These are phyloP conservation scores for Microdochium paspali DNA, from an alignment of 2,329 filamentous ascomycete genomes.

Conservation along the genomic window DNA sequence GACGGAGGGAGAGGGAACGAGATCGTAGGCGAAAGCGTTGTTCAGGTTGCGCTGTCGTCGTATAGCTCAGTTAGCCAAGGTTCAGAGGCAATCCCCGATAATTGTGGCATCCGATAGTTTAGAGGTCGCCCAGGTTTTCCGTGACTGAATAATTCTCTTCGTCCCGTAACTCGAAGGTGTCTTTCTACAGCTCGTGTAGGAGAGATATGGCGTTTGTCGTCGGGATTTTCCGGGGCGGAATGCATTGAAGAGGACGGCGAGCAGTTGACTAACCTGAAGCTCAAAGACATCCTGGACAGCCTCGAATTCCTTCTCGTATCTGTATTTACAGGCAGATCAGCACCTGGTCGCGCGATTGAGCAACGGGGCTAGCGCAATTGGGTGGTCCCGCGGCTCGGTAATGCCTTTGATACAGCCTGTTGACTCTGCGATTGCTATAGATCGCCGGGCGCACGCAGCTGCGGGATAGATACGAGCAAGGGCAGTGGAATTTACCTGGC, in stretches of 20 bases:
- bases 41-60: constrained; percentile 52
- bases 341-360: constrained; percentile 17
- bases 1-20: constrained; percentile 89
- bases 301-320: constrained; percentile 99
- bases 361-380: constrained; percentile 11
- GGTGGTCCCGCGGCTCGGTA: constrained; percentile 7
- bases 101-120: no score
- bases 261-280: constrained; percentile 69
- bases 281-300: constrained; percentile 97
- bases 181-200: no score
- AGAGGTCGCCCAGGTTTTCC: no score
- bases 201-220: no score
- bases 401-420: background rate
- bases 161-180: no score
- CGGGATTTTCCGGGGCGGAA: no score
- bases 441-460: no score
- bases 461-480: background rate
- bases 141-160: no score
- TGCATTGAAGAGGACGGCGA: no score
- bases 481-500: constrained; percentile 62
- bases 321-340: constrained; percentile 35
- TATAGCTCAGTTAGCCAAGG: constrained; percentile 1
- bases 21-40: constrained; percentile 99
- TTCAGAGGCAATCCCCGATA: no score
- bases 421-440: no score